Conservation (phyloP, 1,139 yeast species). For the Lodderomyces elongisporus region DNA sequence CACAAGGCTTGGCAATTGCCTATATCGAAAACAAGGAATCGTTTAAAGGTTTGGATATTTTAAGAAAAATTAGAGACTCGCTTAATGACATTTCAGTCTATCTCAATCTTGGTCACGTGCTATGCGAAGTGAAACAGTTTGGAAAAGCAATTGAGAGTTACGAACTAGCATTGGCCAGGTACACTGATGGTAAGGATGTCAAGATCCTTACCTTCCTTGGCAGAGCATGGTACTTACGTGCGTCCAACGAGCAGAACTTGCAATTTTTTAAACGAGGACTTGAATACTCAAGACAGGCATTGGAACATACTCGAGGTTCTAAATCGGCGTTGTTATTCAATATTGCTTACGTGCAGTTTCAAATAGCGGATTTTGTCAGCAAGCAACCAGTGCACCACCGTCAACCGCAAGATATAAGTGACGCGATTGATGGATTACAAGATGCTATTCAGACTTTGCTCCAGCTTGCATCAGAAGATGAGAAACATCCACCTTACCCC, state of each 20-base stretch:
- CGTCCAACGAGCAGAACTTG: conserved; percentile 60
- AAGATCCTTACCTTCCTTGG: conserved; percentile 72
- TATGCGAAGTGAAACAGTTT: conserved; percentile 75
- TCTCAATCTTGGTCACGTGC: conserved; percentile 84
- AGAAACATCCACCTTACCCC: conserved; percentile 66
- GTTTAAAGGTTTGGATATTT: conserved; percentile 75
- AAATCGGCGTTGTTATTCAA: conserved; percentile 57
- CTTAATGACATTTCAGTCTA: conserved; percentile 78
- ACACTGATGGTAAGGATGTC: conserved; percentile 58
- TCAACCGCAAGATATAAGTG: conserved; percentile 55
- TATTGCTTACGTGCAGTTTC: conserved; percentile 79
- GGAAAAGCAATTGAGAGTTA: conserved; percentile 86
- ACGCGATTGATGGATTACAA: conserved; percentile 53
- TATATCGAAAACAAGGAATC: conserved; percentile 83
- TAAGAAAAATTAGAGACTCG: conserved; percentile 87
- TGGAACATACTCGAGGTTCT: conserved; percentile 33
- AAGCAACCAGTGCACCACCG: conserved; percentile 60
- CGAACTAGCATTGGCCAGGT: conserved; percentile 69
- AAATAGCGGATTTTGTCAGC: conserved; percentile 76
- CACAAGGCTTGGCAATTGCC: conserved; percentile 93
- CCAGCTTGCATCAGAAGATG: conserved; percentile 51
- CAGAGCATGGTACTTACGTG: conserved; percentile 87
- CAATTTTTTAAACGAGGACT: conserved; percentile 58
- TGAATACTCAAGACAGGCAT: conserved; percentile 57
- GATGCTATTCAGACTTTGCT: conserved; percentile 60